phyloP scores from a whole-genome alignment of 1,284 basidiomycete genomes.

The Naganishia liquefaciens region DNA sequence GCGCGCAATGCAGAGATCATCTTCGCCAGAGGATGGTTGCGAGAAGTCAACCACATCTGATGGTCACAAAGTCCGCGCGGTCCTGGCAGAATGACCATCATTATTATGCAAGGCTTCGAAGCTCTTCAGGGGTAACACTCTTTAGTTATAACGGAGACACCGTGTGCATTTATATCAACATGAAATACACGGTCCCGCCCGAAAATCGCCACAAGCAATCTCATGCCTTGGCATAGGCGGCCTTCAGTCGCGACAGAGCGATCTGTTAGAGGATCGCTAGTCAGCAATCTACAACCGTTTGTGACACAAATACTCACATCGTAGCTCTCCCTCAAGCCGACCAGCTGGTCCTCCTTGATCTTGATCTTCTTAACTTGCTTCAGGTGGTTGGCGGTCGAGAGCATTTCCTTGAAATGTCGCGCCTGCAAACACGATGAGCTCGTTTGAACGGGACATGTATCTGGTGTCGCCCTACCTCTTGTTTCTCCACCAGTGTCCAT shows the following conservation, averaged over 20 bases:
- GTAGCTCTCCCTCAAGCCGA: conserved; percentile 63
- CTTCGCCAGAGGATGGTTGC: too few species aligned
- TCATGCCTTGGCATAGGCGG: conserved; percentile 24
- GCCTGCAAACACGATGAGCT: conserved; percentile 59
- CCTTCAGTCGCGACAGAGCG: conserved; percentile 28
- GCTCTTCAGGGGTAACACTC: too few species aligned
- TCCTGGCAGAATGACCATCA: neutral
- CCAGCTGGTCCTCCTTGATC: conserved; percentile 66
- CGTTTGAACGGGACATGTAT: neutral
- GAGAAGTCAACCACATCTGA: too few species aligned
- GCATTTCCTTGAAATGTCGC: conserved; percentile 81
- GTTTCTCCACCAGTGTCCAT: conserved; percentile 93
- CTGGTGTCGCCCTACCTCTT: conserved; percentile 66
- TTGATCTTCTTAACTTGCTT: conserved; percentile 70
- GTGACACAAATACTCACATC: conserved; percentile 52
- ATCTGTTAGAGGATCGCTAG: conserved; percentile 1
- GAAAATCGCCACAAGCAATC: neutral
- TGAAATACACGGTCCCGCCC: neutral
- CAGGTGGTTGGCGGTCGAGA: conserved; percentile 73
- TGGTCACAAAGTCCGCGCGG: too few species aligned
- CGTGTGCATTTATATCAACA: neutral
- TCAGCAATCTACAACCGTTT: neutral
- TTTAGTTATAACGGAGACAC: neutral
- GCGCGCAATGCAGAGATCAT: too few species aligned
- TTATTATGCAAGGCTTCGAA: too few species aligned